Percentiles rank a stretch among this genome's conserved stretches.
These are phyloP conservation scores for Calonectria multiphialidica DNA, from an alignment of 2,329 filamentous ascomycete genomes.

Conservation along the genomic window DNA sequence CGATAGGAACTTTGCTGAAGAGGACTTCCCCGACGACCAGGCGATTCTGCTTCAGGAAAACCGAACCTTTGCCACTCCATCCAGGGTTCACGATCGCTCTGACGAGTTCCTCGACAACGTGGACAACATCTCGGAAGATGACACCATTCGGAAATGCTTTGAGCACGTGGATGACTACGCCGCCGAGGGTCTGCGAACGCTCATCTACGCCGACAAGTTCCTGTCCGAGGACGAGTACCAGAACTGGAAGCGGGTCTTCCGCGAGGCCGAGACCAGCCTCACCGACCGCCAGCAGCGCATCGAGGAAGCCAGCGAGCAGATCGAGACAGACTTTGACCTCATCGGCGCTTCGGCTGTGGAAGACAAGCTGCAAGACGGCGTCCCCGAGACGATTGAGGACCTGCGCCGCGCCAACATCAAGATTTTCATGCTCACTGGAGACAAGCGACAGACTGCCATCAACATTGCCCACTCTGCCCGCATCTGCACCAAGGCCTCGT, in stretches of 20 bases:
- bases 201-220: conserved; percentile 84
- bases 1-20: not conserved
- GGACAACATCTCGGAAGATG: conserved; percentile 54
- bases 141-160: conserved; percentile 83
- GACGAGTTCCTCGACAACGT: not conserved
- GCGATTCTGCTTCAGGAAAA: not conserved
- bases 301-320: conserved; percentile 81
- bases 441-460: conserved; percentile 89
- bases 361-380: conserved; percentile 87
- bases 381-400: conserved; percentile 88
- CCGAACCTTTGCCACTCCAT: not conserved
- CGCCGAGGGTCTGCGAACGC: conserved; percentile 84
- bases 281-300: conserved; percentile 80
- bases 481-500: conserved; percentile 80
- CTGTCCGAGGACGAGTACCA: conserved; percentile 79
- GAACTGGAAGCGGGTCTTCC: conserved; percentile 80
- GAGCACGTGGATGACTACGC: conserved; percentile 92
- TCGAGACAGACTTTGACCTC: conserved; percentile 83
- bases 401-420: conserved; percentile 87
- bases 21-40: not conserved
- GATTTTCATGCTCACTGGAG: conserved; percentile 93
- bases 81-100: not conserved
- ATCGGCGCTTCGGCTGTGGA: conserved; percentile 90
- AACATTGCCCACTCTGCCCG: conserved; percentile 84
- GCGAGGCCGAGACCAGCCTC: conserved; percentile 83